These are phyloP conservation scores for Rhynchosporium secalis DNA, from an alignment of 2,329 filamentous ascomycete species.

Conservation along the genomic window DNA sequence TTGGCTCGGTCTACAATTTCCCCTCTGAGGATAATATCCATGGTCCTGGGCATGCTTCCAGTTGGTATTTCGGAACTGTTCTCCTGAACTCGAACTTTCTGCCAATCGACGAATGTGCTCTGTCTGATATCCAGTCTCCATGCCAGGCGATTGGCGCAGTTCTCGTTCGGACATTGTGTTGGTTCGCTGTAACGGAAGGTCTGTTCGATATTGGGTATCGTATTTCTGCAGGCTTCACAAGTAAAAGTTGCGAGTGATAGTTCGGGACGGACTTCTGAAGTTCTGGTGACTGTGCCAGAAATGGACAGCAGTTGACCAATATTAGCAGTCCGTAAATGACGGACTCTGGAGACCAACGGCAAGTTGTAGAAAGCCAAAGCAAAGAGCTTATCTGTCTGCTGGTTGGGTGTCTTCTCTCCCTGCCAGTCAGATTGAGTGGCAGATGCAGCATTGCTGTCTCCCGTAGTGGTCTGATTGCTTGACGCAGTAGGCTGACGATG, in stretches of 20 bases:
- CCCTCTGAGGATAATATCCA: slow-evolving; percentile 93
- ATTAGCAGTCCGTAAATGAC: slow-evolving; percentile 72
- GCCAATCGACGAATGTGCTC: slow-evolving; percentile 98
- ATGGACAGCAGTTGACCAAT: slow-evolving; percentile 94
- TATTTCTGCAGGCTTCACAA: slow-evolving; percentile 82
- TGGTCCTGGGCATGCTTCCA: slow-evolving; percentile 96
- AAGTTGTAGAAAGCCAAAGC: slow-evolving; percentile 74
- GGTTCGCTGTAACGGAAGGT: slow-evolving; percentile 97
- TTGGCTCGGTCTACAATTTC: slow-evolving; percentile 98
- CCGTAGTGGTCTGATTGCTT: slow-evolving; percentile 69
- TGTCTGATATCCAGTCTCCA: slow-evolving; percentile 97
- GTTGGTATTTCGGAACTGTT: slow-evolving; percentile 98
- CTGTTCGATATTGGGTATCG: slow-evolving; percentile 90
- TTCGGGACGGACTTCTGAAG: slow-evolving; percentile 94
- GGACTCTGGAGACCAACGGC: slow-evolving; percentile 46
- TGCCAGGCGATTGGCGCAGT: slow-evolving; percentile 84
- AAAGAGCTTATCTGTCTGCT: slow-evolving; percentile 97
- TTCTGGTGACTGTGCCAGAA: slow-evolving; percentile 93
- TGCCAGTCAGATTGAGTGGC: slow-evolving; percentile 62
- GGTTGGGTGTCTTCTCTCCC: slow-evolving; percentile 77
- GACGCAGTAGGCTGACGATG: slow-evolving; percentile 83
- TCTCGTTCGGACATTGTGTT: slow-evolving; percentile 86
- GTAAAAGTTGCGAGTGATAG: slow-evolving; percentile 88
- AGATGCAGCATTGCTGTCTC: slow-evolving; percentile 60
- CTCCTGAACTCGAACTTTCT: slow-evolving; percentile 96